Percentiles rank a stretch among this genome's conserved stretches.
Evolutionary conservation across 805 yeast species (phyloP).

Genomic region (Metschnikowia peoriensis): DNA sequence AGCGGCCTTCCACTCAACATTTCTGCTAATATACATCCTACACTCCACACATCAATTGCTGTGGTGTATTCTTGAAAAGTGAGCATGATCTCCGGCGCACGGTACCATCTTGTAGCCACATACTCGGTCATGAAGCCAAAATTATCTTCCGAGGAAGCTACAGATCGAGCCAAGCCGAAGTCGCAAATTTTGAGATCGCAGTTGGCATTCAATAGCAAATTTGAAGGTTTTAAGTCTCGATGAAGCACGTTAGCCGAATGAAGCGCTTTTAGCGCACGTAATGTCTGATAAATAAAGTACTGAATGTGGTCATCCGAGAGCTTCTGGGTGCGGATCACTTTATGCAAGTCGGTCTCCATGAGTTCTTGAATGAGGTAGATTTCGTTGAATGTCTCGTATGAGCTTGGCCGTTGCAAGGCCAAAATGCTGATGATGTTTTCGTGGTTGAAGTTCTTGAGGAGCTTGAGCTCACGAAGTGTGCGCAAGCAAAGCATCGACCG

Average conservation of each 20-base stretch:
- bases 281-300: slow-evolving; percentile 86
- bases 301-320: slow-evolving; percentile 92
- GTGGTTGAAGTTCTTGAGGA: slow-evolving; percentile 86
- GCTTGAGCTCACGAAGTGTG: slow-evolving; percentile 84
- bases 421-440: slow-evolving; percentile 88
- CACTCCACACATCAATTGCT: slow-evolving; percentile 96
- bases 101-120: slow-evolving; percentile 96
- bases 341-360: slow-evolving; percentile 85
- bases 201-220: slow-evolving; percentile 80
- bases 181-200: slow-evolving; percentile 95
- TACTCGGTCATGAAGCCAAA: slow-evolving; percentile 91
- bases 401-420: slow-evolving; percentile 83
- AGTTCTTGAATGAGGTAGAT: slow-evolving; percentile 86
- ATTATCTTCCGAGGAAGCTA: slow-evolving; percentile 62
- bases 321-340: slow-evolving; percentile 77
- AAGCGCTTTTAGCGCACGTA: slow-evolving; percentile 84
- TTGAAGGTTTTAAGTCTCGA: slow-evolving; percentile 89
- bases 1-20: slow-evolving; percentile 81
- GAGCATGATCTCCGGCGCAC: slow-evolving; percentile 97
- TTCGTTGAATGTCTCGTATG: slow-evolving; percentile 74
- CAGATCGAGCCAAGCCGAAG: slow-evolving; percentile 81
- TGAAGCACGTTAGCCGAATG: slow-evolving; percentile 95
- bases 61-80: slow-evolving; percentile 91
- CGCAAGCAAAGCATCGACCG: slow-evolving; percentile 85
- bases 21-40: slow-evolving; percentile 94